phyloP scores from a whole-genome alignment of 2,329 filamentous ascomycete genomes.

The Colletotrichum theobromicola region DNA sequence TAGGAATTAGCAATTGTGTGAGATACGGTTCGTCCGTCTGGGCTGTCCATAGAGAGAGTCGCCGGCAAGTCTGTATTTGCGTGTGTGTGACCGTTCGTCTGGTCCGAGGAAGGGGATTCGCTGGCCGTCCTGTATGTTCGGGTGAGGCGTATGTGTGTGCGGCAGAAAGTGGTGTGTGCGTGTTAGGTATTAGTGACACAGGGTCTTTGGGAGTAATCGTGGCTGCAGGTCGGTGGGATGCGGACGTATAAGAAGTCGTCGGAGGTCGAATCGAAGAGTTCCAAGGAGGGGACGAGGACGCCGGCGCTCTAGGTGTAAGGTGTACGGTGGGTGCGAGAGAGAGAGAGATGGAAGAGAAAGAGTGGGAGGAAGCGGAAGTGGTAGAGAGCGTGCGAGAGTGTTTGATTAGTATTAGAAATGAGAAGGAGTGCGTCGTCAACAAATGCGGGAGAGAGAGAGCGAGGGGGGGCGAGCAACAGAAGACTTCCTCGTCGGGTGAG shows the following conservation, averaged over 20 bases:
- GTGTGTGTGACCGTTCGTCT: neutral
- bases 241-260: slow-evolving; percentile 1
- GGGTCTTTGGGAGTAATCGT: neutral
- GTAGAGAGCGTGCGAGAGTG: neutral
- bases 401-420: slow-evolving; percentile 10
- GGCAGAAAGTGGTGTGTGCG: neutral
- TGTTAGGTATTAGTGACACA: neutral
- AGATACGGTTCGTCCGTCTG: neutral
- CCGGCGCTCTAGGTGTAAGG: neutral
- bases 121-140: neutral
- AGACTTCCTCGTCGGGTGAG: neutral
- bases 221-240: neutral
- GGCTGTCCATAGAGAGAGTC: slow-evolving; percentile 6
- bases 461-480: neutral
- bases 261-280: slow-evolving; percentile 9
- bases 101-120: neutral
- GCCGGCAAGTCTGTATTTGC: neutral
- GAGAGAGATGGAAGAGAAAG: neutral
- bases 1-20: slow-evolving; percentile 8
- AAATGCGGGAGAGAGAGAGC: slow-evolving; percentile 9
- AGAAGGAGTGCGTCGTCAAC: slow-evolving; percentile 19
- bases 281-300: slow-evolving; percentile 12
- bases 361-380: neutral
- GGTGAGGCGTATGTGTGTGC: neutral
- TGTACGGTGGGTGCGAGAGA: neutral